Conservation (phyloP, 1,284 basidiomycete species). For the Leccinum variabile region DNA sequence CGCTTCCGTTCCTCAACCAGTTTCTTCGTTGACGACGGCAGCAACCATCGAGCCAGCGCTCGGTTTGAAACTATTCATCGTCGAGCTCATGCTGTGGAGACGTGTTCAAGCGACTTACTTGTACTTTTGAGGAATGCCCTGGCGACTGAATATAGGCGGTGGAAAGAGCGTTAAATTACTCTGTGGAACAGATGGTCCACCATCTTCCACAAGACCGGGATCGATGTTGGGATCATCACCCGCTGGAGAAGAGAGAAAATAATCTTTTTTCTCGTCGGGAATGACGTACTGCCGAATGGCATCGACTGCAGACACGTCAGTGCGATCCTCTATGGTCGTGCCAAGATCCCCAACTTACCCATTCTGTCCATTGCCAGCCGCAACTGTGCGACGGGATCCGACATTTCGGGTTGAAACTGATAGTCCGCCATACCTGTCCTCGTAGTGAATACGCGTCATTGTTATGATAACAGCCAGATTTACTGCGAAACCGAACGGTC, state of each 20-base stretch:
- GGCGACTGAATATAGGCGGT: conserved; percentile 82
- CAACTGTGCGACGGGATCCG: conserved; percentile 69
- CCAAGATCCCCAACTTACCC: conserved; percentile 46
- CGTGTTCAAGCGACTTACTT: conserved; percentile 45
- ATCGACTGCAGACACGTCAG: conserved; percentile 52
- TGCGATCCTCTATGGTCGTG: conserved; percentile 10
- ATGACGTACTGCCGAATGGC: conserved; percentile 68
- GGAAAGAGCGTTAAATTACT: conserved; percentile 75
- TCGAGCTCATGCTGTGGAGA: conserved; percentile 1
- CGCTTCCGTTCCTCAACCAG: conserved; percentile 80
- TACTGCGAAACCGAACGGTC: conserved; percentile 89
- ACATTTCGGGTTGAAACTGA: conserved; percentile 75
- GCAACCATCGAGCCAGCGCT: conserved; percentile 72
- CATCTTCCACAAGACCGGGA: conserved; percentile 28
- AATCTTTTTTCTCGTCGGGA: conserved; percentile 65
- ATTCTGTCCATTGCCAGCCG: conserved; percentile 73
- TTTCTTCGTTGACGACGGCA: conserved; percentile 65
- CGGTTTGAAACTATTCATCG: conserved; percentile 63
- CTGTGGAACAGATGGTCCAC: conserved; percentile 25
- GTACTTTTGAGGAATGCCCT: conserved; percentile 75
- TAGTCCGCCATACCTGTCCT: conserved; percentile 85
- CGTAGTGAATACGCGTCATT: conserved; percentile 3
- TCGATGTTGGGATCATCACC: conserved; percentile 37
- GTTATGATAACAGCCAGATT: conserved; percentile 30
- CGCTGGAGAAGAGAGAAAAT: conserved; percentile 38